Evolutionary conservation across 2,329 filamentous ascomycete species (phyloP).

Genomic region (Didymella arachidicola): DNA sequence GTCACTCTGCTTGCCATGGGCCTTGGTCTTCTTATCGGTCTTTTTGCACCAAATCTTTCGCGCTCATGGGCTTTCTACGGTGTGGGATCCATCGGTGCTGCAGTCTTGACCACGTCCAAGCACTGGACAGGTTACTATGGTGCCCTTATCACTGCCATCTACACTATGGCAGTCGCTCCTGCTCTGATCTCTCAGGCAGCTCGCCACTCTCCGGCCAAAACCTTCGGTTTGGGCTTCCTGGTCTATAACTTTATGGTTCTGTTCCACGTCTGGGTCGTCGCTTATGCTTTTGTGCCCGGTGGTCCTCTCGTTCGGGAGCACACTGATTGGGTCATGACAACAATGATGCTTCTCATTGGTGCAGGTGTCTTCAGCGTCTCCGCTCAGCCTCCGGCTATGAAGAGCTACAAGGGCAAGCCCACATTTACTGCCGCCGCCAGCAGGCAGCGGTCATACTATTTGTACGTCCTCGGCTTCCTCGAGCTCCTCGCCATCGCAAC

Average conservation of each 20-base stretch:
- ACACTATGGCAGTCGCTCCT: conserved; percentile 81
- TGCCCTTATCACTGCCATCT: conserved; percentile 75
- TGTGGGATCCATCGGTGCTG: conserved; percentile 79
- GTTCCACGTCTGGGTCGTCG: conserved; percentile 99
- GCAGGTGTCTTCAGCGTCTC: conserved; percentile 78
- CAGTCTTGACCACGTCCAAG: conserved; percentile 75
- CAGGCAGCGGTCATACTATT: conserved; percentile 70
- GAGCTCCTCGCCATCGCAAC: conserved; percentile 82
- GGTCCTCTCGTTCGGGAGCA: conserved; percentile 91
- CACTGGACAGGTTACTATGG: conserved; percentile 94
- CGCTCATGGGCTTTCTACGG: conserved; percentile 82
- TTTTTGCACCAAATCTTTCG: conserved; percentile 73
- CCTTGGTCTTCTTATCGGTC: conserved; percentile 76
- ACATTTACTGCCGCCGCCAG: conserved; percentile 57
- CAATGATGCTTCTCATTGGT: conserved; percentile 84
- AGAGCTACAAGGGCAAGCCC: conserved; percentile 55
- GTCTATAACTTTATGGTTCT: conserved; percentile 93
- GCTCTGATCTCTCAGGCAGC: conserved; percentile 78
- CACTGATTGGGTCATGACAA: conserved; percentile 93
- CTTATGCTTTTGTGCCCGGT: conserved; percentile 96
- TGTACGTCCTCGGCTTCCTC: conserved; percentile 75
- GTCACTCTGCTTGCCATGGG: conserved; percentile 89
- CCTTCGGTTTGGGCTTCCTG: conserved; percentile 88
- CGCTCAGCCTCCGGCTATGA: conserved; percentile 58
- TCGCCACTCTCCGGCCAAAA: conserved; percentile 76